phyloP scores from a whole-genome alignment of 495 filamentous ascomycete genomes.

The Penicillium soppii region DNA sequence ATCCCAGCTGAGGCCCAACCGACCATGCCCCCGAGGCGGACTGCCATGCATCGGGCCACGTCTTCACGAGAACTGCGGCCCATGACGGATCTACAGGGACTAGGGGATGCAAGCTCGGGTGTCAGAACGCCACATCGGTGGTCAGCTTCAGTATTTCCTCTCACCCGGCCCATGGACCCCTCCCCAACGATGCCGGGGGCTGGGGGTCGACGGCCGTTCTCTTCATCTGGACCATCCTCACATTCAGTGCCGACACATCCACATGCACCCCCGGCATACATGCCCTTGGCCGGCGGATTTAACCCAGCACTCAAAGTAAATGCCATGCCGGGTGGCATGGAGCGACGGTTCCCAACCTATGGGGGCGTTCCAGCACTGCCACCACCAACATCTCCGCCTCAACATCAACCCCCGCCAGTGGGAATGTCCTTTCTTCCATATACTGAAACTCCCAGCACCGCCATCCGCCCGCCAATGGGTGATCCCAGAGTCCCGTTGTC shows the following conservation, averaged over 20 bases:
- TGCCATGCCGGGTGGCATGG: constrained; percentile 28
- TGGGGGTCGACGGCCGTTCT: constrained; percentile 36
- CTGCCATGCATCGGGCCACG: constrained; percentile 37
- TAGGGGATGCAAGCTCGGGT: constrained; percentile 17
- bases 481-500: constrained; percentile 29
- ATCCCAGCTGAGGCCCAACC: constrained; percentile 29
- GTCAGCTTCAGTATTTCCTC: constrained; percentile 37
- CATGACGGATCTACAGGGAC: constrained; percentile 42
- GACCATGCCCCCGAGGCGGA: constrained; percentile 23
- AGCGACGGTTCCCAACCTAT: constrained; percentile 31
- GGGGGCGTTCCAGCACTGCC: constrained; percentile 25
- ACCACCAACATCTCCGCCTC: constrained; percentile 37
- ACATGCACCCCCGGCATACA: constrained; percentile 30
- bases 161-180: constrained; percentile 33
- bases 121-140: constrained; percentile 33
- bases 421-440: constrained; percentile 31
- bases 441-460: constrained; percentile 21
- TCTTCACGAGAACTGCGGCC: constrained; percentile 47
- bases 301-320: constrained; percentile 29
- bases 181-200: constrained; percentile 26
- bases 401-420: constrained; percentile 30
- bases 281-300: constrained; percentile 27
- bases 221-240: constrained; percentile 35
- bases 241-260: constrained; percentile 27
- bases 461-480: constrained; percentile 25